Conservation (phyloP, 257 asterid genomes). For the Solanum verrucosum region DNA sequence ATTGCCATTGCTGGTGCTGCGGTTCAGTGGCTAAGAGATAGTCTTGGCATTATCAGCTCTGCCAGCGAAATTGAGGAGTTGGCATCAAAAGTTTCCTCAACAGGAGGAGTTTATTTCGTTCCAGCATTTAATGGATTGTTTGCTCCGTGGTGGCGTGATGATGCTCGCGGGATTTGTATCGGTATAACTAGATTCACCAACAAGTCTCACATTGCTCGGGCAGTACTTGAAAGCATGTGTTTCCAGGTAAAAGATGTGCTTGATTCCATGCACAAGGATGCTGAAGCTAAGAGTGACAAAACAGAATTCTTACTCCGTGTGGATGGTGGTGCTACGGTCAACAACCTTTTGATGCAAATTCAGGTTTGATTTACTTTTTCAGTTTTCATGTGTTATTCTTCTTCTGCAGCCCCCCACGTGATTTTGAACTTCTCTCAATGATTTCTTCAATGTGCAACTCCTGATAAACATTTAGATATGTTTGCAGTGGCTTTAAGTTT, state of each 20-base stretch:
- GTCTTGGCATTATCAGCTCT: conserved; percentile 69
- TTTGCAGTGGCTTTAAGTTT: background rate
- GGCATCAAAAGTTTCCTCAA: conserved; percentile 63
- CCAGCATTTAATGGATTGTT: conserved; percentile 94
- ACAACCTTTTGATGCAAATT: conserved; percentile 88
- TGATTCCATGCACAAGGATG: conserved; percentile 95
- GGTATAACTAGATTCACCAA: conserved; percentile 93
- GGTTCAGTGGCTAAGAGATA: conserved; percentile 92
- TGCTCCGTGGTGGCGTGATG: conserved; percentile 99
- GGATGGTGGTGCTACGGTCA: conserved; percentile 90
- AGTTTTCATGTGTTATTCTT: background rate
- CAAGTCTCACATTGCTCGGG: conserved; percentile 88
- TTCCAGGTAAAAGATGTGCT: conserved; percentile 91
- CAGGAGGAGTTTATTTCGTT: conserved; percentile 88
- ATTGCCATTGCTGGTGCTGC: conserved; percentile 99
- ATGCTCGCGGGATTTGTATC: conserved; percentile 82
- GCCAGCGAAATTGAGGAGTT: conserved; percentile 87
- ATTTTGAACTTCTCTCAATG: background rate
- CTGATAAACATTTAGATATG: background rate
- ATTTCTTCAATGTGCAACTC: background rate
- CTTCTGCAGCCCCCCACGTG: background rate
- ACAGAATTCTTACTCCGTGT: conserved; percentile 79
- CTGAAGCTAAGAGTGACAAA: conserved; percentile 33
- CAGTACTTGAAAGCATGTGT: conserved; percentile 97
- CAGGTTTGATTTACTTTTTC: conserved; percentile 39